These are phyloP conservation scores for Ophiostoma triangulosporum DNA, from an alignment of 2,329 filamentous ascomycete genomes.

Conservation along the genomic window DNA sequence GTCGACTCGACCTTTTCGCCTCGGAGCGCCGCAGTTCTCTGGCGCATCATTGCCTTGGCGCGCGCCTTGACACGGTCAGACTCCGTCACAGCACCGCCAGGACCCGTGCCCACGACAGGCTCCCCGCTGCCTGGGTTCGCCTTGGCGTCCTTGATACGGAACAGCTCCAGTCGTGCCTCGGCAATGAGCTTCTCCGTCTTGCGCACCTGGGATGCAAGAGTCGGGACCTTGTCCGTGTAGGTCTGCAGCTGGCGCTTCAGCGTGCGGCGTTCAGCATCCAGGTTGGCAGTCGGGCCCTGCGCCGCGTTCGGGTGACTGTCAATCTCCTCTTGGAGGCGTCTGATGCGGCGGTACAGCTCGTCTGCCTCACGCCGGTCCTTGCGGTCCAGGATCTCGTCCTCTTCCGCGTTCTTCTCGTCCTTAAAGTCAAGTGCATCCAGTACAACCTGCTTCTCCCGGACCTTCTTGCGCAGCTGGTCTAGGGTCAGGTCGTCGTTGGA, in stretches of 20 bases:
- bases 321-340: constrained; percentile 87
- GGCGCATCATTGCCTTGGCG: constrained; percentile 97
- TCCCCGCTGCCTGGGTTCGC: constrained; percentile 70
- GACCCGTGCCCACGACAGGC: constrained; percentile 80
- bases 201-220: constrained; percentile 83
- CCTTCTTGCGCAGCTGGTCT: constrained; percentile 83
- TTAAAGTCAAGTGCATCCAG: constrained; percentile 94
- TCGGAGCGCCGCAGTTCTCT: constrained; percentile 81
- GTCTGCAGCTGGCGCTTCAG: constrained; percentile 82
- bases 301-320: constrained; percentile 74
- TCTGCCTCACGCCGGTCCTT: constrained; percentile 86
- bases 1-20: constrained; percentile 61
- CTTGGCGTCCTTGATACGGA: constrained; percentile 87
- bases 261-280: constrained; percentile 73
- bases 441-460: constrained; percentile 85
- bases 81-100: constrained; percentile 81
- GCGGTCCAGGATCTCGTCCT: constrained; percentile 83
- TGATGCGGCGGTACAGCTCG: constrained; percentile 82
- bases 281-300: constrained; percentile 57
- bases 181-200: constrained; percentile 85
- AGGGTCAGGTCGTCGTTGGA: constrained; percentile 71
- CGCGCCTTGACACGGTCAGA: constrained; percentile 88
- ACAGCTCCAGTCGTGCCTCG: constrained; percentile 81
- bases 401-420: constrained; percentile 77
- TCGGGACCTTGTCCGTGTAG: constrained; percentile 77